A percentile compares a stretch with the other conserved stretches of the same genome.
These are phyloP conservation scores for Physaria fendleri DNA, from an alignment of 345 rosid genomes.

Conservation along the genomic window DNA sequence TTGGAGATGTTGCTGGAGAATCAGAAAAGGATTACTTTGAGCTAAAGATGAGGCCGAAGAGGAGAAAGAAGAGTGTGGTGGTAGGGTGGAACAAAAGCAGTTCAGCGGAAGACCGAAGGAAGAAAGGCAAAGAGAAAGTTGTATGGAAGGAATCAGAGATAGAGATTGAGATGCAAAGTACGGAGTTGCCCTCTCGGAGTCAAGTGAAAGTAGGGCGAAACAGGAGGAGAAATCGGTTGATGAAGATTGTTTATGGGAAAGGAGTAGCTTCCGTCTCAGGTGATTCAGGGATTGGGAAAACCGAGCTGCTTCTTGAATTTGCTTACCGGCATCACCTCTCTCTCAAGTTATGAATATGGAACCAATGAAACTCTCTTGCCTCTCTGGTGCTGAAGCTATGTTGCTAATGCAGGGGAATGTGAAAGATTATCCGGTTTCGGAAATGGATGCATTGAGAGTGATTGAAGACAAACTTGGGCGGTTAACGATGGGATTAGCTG, in stretches of 20 bases:
- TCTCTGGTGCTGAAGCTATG: constrained; percentile 86
- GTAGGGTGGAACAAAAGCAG: constrained; percentile 65
- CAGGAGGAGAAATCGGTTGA: constrained; percentile 58
- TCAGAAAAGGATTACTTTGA: constrained; percentile 78
- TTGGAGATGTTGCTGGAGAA: constrained; percentile 78
- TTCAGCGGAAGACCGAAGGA: constrained; percentile 43
- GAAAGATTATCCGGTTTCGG: constrained; percentile 55
- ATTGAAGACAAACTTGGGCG: constrained; percentile 87
- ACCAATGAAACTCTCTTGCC: constrained; percentile 67
- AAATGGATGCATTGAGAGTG: constrained; percentile 62
- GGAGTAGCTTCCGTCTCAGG: constrained; percentile 89
- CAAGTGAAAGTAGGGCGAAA: constrained; percentile 40
- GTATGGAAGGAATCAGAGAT: constrained; percentile 94
- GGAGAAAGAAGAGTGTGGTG: constrained; percentile 57
- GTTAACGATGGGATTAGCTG: constrained; percentile 67
- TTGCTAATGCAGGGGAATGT: constrained; percentile 66
- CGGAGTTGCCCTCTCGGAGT: constrained; percentile 31
- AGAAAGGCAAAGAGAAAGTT: constrained; percentile 83
- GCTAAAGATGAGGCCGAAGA: constrained; percentile 52
- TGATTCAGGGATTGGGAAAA: constrained; percentile 87
- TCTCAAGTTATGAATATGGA: constrained; percentile 81
- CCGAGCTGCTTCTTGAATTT: constrained; percentile 92
- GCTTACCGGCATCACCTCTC: constrained; percentile 77
- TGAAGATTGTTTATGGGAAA: constrained; percentile 64
- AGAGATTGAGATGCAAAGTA: constrained; percentile 85